Evolutionary conservation across 2,329 filamentous ascomycete species (phyloP).

Genomic region (Colletotrichum sp.): DNA sequence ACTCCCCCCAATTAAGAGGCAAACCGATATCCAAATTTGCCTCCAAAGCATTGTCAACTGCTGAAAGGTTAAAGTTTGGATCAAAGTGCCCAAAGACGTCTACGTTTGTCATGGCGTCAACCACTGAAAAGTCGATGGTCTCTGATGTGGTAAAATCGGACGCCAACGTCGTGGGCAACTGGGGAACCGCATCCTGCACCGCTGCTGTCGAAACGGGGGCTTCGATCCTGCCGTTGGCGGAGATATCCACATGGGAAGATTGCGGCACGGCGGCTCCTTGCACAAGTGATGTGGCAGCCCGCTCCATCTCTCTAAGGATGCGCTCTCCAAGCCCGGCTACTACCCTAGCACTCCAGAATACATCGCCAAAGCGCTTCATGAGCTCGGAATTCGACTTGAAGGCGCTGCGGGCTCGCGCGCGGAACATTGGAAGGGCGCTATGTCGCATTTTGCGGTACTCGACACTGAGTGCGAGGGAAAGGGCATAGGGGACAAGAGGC

Average conservation of each 20-base stretch:
- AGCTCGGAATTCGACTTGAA: constrained; percentile 61
- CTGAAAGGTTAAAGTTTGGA: constrained; percentile 57
- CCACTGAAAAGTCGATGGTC: constrained; percentile 44
- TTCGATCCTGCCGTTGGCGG: not conserved
- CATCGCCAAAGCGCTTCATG: constrained; percentile 56
- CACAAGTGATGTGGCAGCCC: constrained; percentile 51
- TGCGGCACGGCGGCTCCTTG: constrained; percentile 2
- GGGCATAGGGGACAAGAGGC: constrained; percentile 66
- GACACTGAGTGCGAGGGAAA: constrained; percentile 66
- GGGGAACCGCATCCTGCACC: constrained; percentile 19
- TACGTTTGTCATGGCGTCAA: constrained; percentile 51
- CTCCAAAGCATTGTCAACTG: constrained; percentile 59
- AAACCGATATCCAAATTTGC: constrained; percentile 60
- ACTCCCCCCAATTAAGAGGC: constrained; percentile 57
- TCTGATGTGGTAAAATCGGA: constrained; percentile 25
- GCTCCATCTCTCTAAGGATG: constrained; percentile 61
- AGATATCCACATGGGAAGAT: not conserved
- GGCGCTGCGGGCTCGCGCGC: constrained; percentile 56
- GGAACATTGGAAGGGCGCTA: constrained; percentile 63
- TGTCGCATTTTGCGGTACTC: constrained; percentile 70
- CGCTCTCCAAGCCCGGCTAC: constrained; percentile 60
- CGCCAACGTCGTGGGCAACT: not conserved
- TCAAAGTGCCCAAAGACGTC: constrained; percentile 62
- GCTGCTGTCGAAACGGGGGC: not conserved
- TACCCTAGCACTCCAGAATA: constrained; percentile 63